Evolutionary conservation across 2,329 filamentous ascomycete species (phyloP), one percentile per base, ranked within the genome.

Genomic region (Helotiales sp.): DNA sequence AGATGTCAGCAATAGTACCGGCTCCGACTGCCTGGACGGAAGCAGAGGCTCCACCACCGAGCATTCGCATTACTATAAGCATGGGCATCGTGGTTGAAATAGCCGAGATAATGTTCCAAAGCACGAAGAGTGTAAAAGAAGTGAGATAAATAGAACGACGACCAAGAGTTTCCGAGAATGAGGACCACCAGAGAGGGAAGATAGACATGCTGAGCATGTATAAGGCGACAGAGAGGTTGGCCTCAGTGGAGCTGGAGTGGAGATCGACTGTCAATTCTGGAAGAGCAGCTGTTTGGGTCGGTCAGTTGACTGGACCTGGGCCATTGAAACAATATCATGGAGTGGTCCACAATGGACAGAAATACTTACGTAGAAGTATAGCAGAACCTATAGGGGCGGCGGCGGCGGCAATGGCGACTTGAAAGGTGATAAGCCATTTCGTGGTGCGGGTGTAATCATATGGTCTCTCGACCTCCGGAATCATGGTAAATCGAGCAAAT

Each of bases 351-450:
- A 10, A 12, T n/a, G 12, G 38, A 12, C 8, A 17, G 10, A 10
- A 33, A 33, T 27, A 79, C 86, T 74, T 74, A 90, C 88, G 91
- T 66, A 93, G 88, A 57, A 96, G 86, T 54, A 96, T 92, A 1
- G 88, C 84, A 27, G 89, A 93, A 1, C 93, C 93, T 76, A 96
- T 85, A 0, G 93, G 93, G 0, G 89, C 91, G 0, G 85, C 89
- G 13, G 87, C 85, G 1, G 85, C 91, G 2, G 91, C 91, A 15
- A 93, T 69, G 1, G 91, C 88, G 46, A 96, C 83, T 48, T 93
- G 82, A 33, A 85, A 78, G 0, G 92, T 96, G 63, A 97, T 86
- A 59, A 84, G 81, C 92, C 92, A 96, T 83, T 96, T 96, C 13
- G 84, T 90, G 50, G 76, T 81, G 31, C 83, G 82, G 10, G 81